These are phyloP conservation scores for Coemansia sp. DNA, from an alignment of 371 early-diverging fungal species.

Conservation along the genomic window DNA sequence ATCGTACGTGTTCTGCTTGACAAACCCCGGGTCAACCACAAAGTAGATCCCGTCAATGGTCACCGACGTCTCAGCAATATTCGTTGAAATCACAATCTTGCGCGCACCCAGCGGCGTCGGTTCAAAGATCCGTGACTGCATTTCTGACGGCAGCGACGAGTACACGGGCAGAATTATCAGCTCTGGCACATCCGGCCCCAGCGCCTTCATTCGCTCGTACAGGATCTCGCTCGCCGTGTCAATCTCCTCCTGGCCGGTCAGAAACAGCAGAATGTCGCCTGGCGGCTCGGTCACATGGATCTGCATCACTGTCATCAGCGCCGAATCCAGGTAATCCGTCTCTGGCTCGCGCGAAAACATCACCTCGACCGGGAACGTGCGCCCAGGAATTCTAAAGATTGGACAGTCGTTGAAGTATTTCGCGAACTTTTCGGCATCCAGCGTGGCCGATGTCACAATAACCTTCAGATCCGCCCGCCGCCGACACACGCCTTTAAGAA, in stretches of 20 bases:
- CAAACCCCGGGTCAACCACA: slow-evolving; percentile 97
- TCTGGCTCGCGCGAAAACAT: slow-evolving; percentile 94
- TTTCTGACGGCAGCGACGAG: slow-evolving; percentile 90
- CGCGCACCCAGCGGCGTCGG: slow-evolving; percentile 89
- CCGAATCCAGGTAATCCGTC: slow-evolving; percentile 90
- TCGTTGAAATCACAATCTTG: slow-evolving; percentile 97
- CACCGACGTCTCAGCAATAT: slow-evolving; percentile 99
- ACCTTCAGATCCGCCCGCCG: slow-evolving; percentile 86
- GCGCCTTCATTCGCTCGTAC: slow-evolving; percentile 93
- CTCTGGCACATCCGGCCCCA: slow-evolving; percentile 92
- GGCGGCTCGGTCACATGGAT: slow-evolving; percentile 95
- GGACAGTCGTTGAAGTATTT: slow-evolving; percentile 88
- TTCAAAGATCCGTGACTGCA: slow-evolving; percentile 93
- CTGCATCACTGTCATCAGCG: slow-evolving; percentile 93
- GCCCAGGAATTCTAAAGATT: slow-evolving; percentile 95
- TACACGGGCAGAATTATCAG: slow-evolving; percentile 93
- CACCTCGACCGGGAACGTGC: slow-evolving; percentile 94
- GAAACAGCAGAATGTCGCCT: slow-evolving; percentile 96
- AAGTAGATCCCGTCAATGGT: slow-evolving; percentile 99
- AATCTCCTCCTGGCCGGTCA: slow-evolving; percentile 98
- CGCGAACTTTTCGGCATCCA: slow-evolving; percentile 96
- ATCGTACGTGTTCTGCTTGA: slow-evolving; percentile 96
- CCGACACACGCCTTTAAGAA: slow-evolving; percentile 85
- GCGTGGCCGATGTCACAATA: slow-evolving; percentile 95
- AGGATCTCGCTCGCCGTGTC: slow-evolving; percentile 90